Percentiles rank a stretch among this genome's conserved stretches.
These are phyloP conservation scores for Margaritispora aquatica DNA, from an alignment of 495 filamentous ascomycete genomes.

Conservation along the genomic window DNA sequence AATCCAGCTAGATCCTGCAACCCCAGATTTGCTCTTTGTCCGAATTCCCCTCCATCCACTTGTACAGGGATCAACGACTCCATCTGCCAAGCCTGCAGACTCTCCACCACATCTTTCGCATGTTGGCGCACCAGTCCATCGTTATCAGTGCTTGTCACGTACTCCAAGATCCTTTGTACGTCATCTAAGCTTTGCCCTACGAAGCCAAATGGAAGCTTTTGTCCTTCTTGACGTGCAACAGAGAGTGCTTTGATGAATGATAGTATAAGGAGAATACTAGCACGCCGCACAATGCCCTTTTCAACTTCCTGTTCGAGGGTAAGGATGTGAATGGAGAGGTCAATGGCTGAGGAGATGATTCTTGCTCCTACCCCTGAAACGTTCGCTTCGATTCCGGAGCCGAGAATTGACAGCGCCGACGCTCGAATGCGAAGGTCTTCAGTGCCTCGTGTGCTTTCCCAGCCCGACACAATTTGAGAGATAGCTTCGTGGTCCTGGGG, in stretches of 20 bases:
- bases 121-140: constrained; percentile 72
- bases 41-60: background rate
- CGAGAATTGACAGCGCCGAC: constrained; percentile 71
- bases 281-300: constrained; percentile 65
- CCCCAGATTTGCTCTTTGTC: constrained; percentile 17
- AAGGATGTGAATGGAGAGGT: constrained; percentile 60
- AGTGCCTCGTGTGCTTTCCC: constrained; percentile 59
- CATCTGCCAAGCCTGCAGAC: constrained; percentile 63
- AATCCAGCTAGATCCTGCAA: constrained; percentile 38
- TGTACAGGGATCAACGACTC: constrained; percentile 32
- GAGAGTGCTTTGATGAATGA: constrained; percentile 62
- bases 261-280: constrained; percentile 63
- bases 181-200: constrained; percentile 53
- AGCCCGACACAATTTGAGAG: constrained; percentile 62
- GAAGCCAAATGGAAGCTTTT: constrained; percentile 54
- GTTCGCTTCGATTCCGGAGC: constrained; percentile 59
- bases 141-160: constrained; percentile 60
- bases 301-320: constrained; percentile 57
- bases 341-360: constrained; percentile 52
- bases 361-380: constrained; percentile 50
- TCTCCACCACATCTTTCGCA: constrained; percentile 63
- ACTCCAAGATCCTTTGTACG: constrained; percentile 56
- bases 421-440: constrained; percentile 76
- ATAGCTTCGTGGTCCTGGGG: constrained; percentile 44
- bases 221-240: constrained; percentile 43